Percentiles rank a stretch among this genome's conserved stretches.
These are phyloP conservation scores for Daedalea quercina DNA, from an alignment of 768 basidiomycete genomes.

Conservation along the genomic window DNA sequence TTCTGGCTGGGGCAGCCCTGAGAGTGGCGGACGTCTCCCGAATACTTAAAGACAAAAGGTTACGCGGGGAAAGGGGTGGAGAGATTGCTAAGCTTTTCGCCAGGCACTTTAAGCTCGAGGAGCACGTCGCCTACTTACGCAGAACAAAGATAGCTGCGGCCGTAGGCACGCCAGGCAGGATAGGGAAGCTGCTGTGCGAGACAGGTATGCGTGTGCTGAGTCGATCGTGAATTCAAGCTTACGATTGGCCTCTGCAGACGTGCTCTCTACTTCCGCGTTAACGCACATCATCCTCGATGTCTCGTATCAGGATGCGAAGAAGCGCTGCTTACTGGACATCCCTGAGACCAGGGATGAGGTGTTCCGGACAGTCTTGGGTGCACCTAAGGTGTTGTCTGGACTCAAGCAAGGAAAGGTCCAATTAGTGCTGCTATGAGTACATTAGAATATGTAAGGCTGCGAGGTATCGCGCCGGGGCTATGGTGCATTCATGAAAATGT, in stretches of 20 bases:
- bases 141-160: constrained; percentile 85
- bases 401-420: constrained; percentile 70
- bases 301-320: constrained; percentile 69
- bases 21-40: constrained; percentile 87
- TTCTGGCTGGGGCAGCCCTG: constrained; percentile 83
- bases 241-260: constrained; percentile 38
- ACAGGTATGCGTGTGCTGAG: constrained; percentile 38
- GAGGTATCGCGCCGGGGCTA: background rate
- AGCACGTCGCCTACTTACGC: constrained; percentile 79
- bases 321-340: constrained; percentile 69
- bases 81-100: constrained; percentile 95
- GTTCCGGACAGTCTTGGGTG: constrained; percentile 66
- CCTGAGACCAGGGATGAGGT: constrained; percentile 81
- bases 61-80: constrained; percentile 77
- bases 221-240: background rate
- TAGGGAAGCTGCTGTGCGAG: constrained; percentile 79
- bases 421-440: constrained; percentile 64
- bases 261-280: constrained; percentile 63
- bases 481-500: background rate
- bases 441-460: background rate
- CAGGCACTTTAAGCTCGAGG: constrained; percentile 86
- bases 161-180: constrained; percentile 86
- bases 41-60: constrained; percentile 57
- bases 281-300: constrained; percentile 82
- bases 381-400: constrained; percentile 50